Evolutionary conservation across 176 grass and related monocot species (phyloP).

Genomic region (Oryza glumipatula): DNA sequence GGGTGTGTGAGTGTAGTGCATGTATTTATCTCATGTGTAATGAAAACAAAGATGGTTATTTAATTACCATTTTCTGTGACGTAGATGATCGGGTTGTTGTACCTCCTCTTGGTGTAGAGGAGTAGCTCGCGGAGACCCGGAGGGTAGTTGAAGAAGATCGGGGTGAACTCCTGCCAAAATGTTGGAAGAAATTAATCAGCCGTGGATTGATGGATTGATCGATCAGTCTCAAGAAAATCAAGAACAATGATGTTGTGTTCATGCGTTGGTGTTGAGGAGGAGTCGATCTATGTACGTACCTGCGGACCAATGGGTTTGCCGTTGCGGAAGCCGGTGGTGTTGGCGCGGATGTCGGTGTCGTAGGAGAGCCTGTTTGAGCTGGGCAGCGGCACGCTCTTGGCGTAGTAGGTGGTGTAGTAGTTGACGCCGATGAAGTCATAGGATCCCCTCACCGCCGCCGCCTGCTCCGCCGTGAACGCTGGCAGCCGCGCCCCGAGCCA

Average conservation of each 20-base stretch:
- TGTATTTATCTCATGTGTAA: too few relatives aligned
- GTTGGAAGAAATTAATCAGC: too few relatives aligned
- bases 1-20: too few relatives aligned
- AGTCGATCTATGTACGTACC: not conserved
- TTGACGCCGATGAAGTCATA: conserved; percentile 72
- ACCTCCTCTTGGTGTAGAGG: conserved; percentile 54
- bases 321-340: conserved; percentile 24
- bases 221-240: too few relatives aligned
- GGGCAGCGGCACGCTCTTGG: not conserved
- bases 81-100: conserved; percentile 55
- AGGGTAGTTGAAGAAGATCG: conserved; percentile 56
- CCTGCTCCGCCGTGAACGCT: conserved; percentile 48
- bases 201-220: too few relatives aligned
- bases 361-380: conserved; percentile 26
- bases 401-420: conserved; percentile 60
- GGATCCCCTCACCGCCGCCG: conserved; percentile 37
- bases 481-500: conserved; percentile 58
- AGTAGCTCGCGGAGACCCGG: conserved; percentile 47
- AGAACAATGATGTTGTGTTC: too few relatives aligned
- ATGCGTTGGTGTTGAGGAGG: too few relatives aligned
- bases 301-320: conserved; percentile 38
- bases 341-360: conserved; percentile 27
- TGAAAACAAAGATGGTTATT: not conserved
- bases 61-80: conserved; percentile 52
- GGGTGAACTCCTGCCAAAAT: conserved; percentile 18